phyloP scores from a whole-genome alignment of 495 filamentous ascomycete species.

The Usnea hakonensis region DNA sequence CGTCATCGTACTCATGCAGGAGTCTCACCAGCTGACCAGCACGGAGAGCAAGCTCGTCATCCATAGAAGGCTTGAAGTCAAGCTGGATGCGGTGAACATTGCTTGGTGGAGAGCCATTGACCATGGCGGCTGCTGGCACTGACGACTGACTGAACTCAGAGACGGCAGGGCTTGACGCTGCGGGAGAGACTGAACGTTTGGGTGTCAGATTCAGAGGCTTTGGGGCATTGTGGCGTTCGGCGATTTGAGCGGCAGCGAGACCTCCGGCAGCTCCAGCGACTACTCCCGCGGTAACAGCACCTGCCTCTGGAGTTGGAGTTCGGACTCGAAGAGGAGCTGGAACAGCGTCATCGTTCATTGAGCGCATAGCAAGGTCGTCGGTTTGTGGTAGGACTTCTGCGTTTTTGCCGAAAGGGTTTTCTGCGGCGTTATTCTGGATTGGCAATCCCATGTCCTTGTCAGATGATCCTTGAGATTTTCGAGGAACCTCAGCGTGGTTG shows the following conservation, averaged over 20 bases:
- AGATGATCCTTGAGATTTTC: slow-evolving; percentile 25
- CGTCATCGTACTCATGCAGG: slow-evolving; percentile 95
- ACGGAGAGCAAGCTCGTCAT: slow-evolving; percentile 76
- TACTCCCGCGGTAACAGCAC: slow-evolving; percentile 26
- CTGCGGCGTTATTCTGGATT: slow-evolving; percentile 21
- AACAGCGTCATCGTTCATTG: slow-evolving; percentile 10
- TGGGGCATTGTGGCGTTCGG: slow-evolving; percentile 27
- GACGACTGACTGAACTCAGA: slow-evolving; percentile 52
- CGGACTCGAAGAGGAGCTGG: slow-evolving; percentile 22
- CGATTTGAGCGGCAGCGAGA: slow-evolving; percentile 25
- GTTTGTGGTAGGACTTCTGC: slow-evolving; percentile 32
- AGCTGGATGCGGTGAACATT: slow-evolving; percentile 87
- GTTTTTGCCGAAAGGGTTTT: slow-evolving; percentile 40
- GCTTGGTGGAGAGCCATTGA: slow-evolving; percentile 40
- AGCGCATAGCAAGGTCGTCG: slow-evolving; percentile 4
- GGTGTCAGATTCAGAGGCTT: slow-evolving; percentile 26
- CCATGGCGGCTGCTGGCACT: slow-evolving; percentile 42
- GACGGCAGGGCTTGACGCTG: slow-evolving; percentile 45
- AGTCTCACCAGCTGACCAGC: slow-evolving; percentile 78
- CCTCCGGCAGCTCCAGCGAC: slow-evolving; percentile 36
- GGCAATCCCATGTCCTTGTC: slow-evolving; percentile 28
- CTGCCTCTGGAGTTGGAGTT: slow-evolving; percentile 26
- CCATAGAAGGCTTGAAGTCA: slow-evolving; percentile 88
- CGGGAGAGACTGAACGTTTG: slow-evolving; percentile 24
- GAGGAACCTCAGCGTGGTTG: slow-evolving; percentile 37